Evolutionary conservation across 2,329 filamentous ascomycete species (phyloP).

Genomic region (Pyricularia sp.): DNA sequence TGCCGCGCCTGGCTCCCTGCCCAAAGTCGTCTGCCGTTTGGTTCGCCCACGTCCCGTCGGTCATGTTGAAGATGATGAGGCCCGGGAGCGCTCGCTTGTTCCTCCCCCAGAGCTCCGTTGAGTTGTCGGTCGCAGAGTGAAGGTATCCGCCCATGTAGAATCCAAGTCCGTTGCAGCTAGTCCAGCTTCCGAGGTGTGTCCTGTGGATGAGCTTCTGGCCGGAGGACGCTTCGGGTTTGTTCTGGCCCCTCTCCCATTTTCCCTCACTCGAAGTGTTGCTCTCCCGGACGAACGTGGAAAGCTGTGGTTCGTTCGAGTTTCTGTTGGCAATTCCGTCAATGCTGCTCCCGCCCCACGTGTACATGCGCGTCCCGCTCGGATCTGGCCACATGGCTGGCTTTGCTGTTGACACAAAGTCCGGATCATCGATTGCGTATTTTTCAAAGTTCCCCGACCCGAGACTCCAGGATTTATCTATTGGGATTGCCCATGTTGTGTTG

Average conservation of each 20-base stretch:
- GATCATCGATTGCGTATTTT: background rate
- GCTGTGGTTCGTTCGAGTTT: background rate
- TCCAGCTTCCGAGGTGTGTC: background rate
- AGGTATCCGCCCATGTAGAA: background rate
- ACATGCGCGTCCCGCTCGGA: background rate
- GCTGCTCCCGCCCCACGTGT: background rate
- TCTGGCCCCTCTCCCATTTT: background rate
- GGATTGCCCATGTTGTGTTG: background rate
- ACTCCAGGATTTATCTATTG: background rate
- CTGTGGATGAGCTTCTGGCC: background rate
- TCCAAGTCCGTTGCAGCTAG: background rate
- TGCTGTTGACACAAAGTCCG: background rate
- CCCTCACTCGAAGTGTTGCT: background rate
- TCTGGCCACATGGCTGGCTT: background rate
- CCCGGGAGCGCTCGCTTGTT: background rate
- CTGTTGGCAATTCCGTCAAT: background rate
- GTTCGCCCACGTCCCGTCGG: conserved; percentile 1
- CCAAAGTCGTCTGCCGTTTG: background rate
- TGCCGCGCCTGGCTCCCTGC: background rate
- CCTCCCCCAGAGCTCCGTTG: background rate
- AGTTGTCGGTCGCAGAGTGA: background rate
- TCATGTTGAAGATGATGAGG: conserved; percentile 1
- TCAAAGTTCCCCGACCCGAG: background rate
- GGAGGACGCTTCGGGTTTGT: background rate
- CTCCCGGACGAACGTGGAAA: background rate